A percentile compares a stretch with the other conserved stretches of the same genome.
phyloP scores from a whole-genome alignment of 352 stramenopile species.

The Hyaloperonospora brassicae region DNA sequence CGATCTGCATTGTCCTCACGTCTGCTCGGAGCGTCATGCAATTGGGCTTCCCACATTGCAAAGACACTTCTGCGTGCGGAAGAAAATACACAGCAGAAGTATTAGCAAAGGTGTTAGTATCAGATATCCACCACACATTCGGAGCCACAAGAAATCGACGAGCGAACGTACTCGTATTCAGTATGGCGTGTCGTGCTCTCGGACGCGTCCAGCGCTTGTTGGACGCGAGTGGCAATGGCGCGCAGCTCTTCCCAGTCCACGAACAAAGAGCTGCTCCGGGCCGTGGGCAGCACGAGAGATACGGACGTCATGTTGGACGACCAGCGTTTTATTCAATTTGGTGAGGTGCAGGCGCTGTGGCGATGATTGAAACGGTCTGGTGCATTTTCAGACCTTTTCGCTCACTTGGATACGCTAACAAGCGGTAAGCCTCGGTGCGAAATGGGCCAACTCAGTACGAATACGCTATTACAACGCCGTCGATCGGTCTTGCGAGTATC shows the following conservation, averaged over 20 bases:
- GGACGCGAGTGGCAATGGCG: constrained; percentile 41
- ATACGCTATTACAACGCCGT: too few relatives aligned
- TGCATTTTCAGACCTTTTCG: too few relatives aligned
- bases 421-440: too few relatives aligned
- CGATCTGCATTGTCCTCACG: constrained; percentile 6
- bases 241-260: constrained; percentile 58
- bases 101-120: neutral
- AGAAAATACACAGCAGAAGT: neutral
- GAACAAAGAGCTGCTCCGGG: constrained; percentile 18
- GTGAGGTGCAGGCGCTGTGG: too few relatives aligned
- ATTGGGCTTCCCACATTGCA: constrained; percentile 64
- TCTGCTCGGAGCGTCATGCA: constrained; percentile 29
- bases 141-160: neutral
- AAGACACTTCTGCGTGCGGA: constrained; percentile 41
- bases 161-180: constrained; percentile 47
- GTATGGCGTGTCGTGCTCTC: constrained; percentile 39
- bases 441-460: too few relatives aligned
- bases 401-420: too few relatives aligned
- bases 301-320: neutral
- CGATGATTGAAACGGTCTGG: too few relatives aligned
- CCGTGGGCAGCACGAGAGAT: constrained; percentile 10
- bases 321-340: too few relatives aligned
- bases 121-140: neutral
- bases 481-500: too few relatives aligned
- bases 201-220: constrained; percentile 53